These are phyloP conservation scores for Alternaria conjuncta DNA, from an alignment of 2,329 filamentous ascomycete species.

Conservation along the genomic window DNA sequence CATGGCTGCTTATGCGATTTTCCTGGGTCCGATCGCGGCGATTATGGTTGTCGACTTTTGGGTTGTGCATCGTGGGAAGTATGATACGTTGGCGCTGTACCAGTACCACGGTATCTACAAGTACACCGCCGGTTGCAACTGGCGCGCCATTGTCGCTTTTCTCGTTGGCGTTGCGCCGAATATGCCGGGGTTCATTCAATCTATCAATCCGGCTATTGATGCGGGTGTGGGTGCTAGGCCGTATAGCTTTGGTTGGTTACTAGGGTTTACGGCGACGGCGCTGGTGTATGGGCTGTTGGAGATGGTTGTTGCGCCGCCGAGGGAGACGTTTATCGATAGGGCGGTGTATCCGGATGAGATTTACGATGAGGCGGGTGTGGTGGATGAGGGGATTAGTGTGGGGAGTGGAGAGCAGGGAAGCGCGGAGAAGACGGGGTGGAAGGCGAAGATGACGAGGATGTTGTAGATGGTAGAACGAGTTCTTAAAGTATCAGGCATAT, in stretches of 20 bases:
- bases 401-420: conserved; percentile 29
- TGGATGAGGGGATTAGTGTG: conserved; percentile 38
- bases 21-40: conserved; percentile 68
- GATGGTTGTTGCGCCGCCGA: conserved; percentile 54
- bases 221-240: conserved; percentile 59
- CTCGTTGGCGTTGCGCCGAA: conserved; percentile 63
- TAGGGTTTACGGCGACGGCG: conserved; percentile 65
- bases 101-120: conserved; percentile 57
- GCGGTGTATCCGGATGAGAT: conserved; percentile 49
- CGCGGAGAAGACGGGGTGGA: conserved; percentile 44
- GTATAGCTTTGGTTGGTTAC: conserved; percentile 71
- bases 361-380: conserved; percentile 39
- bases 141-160: conserved; percentile 65
- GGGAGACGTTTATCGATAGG: conserved; percentile 56
- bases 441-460: conserved; percentile 40
- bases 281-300: conserved; percentile 63
- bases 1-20: conserved; percentile 70
- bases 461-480: conserved; percentile 23
- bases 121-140: conserved; percentile 63
- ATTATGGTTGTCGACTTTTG: conserved; percentile 68
- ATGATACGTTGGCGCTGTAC: conserved; percentile 61
- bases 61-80: conserved; percentile 58
- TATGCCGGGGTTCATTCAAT: conserved; percentile 61
- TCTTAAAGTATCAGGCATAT: no score
- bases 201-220: conserved; percentile 49